phyloP scores from a whole-genome alignment of 495 filamentous ascomycete genomes.

The Neurospora sp. region DNA sequence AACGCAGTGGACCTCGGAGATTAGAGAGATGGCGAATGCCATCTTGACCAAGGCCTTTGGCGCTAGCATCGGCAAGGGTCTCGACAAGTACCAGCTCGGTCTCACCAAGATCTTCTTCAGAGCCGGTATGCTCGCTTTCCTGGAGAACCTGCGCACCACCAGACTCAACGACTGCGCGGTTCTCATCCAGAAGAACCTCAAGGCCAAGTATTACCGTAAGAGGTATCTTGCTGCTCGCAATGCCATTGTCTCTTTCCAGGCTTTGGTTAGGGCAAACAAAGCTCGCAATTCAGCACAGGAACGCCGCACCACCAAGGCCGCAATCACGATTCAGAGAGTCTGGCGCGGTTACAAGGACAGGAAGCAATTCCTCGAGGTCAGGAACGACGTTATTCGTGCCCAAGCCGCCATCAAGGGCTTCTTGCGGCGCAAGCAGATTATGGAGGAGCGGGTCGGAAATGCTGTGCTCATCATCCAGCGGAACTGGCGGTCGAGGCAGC shows the following conservation, averaged over 20 bases:
- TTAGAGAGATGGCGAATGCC: slow-evolving; percentile 82
- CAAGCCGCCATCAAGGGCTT: slow-evolving; percentile 88
- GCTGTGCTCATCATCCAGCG: slow-evolving; percentile 86
- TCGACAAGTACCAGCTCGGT: slow-evolving; percentile 93
- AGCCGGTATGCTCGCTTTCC: slow-evolving; percentile 94
- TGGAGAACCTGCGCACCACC: slow-evolving; percentile 86
- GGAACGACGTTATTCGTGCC: slow-evolving; percentile 72
- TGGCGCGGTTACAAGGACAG: slow-evolving; percentile 87
- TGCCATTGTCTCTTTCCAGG: slow-evolving; percentile 72
- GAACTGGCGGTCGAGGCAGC: slow-evolving; percentile 70
- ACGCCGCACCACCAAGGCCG: slow-evolving; percentile 72
- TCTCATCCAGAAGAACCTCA: slow-evolving; percentile 98
- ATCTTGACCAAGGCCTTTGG: slow-evolving; percentile 90
- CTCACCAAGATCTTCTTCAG: slow-evolving; percentile 99
- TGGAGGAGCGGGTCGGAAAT: slow-evolving; percentile 88
- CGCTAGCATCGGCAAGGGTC: slow-evolving; percentile 58
- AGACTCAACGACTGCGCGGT: slow-evolving; percentile 89
- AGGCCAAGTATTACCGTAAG: slow-evolving; percentile 87
- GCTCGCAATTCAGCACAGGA: slow-evolving; percentile 72
- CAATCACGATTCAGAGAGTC: slow-evolving; percentile 86
- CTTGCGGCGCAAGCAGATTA: slow-evolving; percentile 74
- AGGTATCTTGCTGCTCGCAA: slow-evolving; percentile 80
- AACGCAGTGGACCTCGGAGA: slow-evolving; percentile 82
- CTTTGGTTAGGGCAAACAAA: slow-evolving; percentile 59
- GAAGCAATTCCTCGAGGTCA: slow-evolving; percentile 63